Percentiles rank a stretch among this genome's conserved stretches.
Evolutionary conservation across 2,329 filamentous ascomycete species (phyloP).

Genomic region (Curvularia sp.): DNA sequence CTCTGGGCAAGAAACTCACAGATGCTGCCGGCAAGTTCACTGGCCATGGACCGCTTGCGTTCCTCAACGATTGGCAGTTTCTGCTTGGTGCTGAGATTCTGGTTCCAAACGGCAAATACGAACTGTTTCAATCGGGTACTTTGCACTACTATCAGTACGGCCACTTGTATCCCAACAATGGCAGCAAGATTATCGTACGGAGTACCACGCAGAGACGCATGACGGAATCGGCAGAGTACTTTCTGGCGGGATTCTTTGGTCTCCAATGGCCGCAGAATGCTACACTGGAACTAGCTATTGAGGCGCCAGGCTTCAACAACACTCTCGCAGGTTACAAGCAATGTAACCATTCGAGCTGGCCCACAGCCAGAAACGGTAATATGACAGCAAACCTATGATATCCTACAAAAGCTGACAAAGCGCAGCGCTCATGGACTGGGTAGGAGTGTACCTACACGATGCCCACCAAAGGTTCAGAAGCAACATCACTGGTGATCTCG

Average conservation of each 20-base stretch:
- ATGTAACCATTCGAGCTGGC: slow-evolving; percentile 66
- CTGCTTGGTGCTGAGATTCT: slow-evolving; percentile 74
- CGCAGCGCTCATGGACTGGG: slow-evolving; percentile 66
- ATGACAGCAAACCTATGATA: background rate
- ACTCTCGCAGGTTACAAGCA: slow-evolving; percentile 71
- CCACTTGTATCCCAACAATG: slow-evolving; percentile 70
- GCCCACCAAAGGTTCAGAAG: slow-evolving; percentile 66
- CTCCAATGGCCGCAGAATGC: slow-evolving; percentile 75
- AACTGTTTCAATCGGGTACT: slow-evolving; percentile 74
- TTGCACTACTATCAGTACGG: slow-evolving; percentile 77
- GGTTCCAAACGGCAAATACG: slow-evolving; percentile 74
- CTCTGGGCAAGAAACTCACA: slow-evolving; percentile 64
- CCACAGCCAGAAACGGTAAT: slow-evolving; percentile 58
- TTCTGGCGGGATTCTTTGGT: slow-evolving; percentile 79
- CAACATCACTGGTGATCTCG: slow-evolving; percentile 53
- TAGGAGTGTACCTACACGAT: slow-evolving; percentile 68
- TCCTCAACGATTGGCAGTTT: slow-evolving; percentile 73
- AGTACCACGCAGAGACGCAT: slow-evolving; percentile 80
- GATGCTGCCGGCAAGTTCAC: slow-evolving; percentile 62
- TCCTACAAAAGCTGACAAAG: slow-evolving; percentile 14
- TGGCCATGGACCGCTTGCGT: slow-evolving; percentile 66
- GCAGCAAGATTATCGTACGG: slow-evolving; percentile 74
- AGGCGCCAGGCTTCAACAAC: slow-evolving; percentile 70
- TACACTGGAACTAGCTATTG: slow-evolving; percentile 75
- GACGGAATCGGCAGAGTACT: slow-evolving; percentile 79